Evolutionary conservation across 2,329 filamentous ascomycete species (phyloP), one percentile per base, ranked within the genome.

Genomic region (Apiospora arundinis): DNA sequence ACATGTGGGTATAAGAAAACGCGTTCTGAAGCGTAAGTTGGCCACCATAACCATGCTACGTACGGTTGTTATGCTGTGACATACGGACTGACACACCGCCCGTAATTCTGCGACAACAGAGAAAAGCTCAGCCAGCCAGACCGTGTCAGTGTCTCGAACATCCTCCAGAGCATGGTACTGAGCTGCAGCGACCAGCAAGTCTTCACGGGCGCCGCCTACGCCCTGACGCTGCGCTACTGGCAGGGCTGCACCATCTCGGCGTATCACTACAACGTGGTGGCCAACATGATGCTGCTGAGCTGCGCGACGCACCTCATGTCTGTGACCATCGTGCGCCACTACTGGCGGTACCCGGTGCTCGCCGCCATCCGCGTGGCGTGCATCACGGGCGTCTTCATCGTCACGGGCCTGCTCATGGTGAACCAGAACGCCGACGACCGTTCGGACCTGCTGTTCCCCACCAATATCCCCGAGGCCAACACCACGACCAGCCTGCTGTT

Each of bases 251-350:
- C 76, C 46, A 74, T 82, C 67, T 78, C 78, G 45, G 77, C 80
- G 2, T 82, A 82, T 70, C 81, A 83, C 72, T 82, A 83, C 74
- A 80, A 82, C 67, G 75, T 82, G 52, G 76, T 82, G 1, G 76
- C 77, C 16, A 82, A 81, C 72, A 79, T 81, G 74, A 73, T 83
- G 72, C 74, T 82, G 4, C 74, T 82, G 11, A 81, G 78, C 18
- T 82, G 80, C 68, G 81, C 80, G 18, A 82, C 81, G 0, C 81
- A 82, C 69, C 74, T 83, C 7, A 74, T 81, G 74, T 77, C 80
- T 23, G 75, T 82, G 14, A 80, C 78, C 21, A 76, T 81, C 46
- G 77, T 80, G 40, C 74, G 76, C 5, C 76, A 82, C 71, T 83
- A 82, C 73, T 82, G 79, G 80, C 74, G 75, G 23, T 78, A 79